phyloP scores from a whole-genome alignment of 805 yeast species.

The Nadsonia fulvescens region DNA sequence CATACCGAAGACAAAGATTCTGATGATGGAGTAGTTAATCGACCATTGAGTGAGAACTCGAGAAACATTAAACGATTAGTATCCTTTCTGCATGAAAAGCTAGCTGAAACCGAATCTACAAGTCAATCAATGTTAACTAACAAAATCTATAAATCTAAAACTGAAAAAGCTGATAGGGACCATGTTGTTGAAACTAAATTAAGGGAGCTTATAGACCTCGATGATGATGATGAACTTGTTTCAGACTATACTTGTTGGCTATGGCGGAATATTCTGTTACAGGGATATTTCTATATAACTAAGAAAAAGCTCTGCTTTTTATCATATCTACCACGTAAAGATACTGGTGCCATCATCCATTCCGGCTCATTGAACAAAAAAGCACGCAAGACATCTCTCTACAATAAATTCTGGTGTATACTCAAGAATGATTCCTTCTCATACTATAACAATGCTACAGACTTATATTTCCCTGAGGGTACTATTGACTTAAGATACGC shows the following conservation, averaged over 20 bases:
- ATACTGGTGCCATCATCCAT: slow-evolving; percentile 23
- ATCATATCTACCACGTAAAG: slow-evolving; percentile 52
- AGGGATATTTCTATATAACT: slow-evolving; percentile 72
- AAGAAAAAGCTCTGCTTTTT: slow-evolving; percentile 45
- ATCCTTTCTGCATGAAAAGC: no score
- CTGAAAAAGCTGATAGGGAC: no score
- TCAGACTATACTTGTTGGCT: slow-evolving; percentile 63
- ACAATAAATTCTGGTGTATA: slow-evolving; percentile 61
- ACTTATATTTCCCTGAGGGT: slow-evolving; percentile 65
- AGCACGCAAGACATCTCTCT: slow-evolving; percentile 13
- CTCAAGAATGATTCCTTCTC: slow-evolving; percentile 51
- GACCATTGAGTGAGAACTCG: no score
- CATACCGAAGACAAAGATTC: no score
- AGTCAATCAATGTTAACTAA: no score
- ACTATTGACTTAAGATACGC: slow-evolving; percentile 59
- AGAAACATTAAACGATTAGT: no score
- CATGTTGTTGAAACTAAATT: no score
- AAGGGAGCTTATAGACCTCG: slow-evolving; percentile 5
- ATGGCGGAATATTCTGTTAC: slow-evolving; percentile 61
- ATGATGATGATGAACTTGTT: slow-evolving; percentile 5
- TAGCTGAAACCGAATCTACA: no score
- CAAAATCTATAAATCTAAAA: no score
- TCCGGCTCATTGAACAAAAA: slow-evolving; percentile 35
- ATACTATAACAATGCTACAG: slow-evolving; percentile 52
- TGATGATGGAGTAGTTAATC: no score